Evolutionary conservation across 2,329 filamentous ascomycete genomes (phyloP).

Genomic region (Seiridium cupressi): DNA sequence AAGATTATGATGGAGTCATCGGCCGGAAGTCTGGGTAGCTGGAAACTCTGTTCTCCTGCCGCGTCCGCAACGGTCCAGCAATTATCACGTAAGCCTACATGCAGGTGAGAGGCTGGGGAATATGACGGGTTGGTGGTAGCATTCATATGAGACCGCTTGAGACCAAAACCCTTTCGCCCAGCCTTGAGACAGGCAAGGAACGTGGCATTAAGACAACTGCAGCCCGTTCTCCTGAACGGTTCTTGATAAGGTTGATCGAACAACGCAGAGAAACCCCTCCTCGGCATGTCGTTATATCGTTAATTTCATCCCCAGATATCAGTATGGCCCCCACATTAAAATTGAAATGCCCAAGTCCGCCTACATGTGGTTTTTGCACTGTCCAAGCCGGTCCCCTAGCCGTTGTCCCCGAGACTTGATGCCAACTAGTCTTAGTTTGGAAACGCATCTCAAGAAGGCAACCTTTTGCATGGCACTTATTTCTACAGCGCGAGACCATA

Average conservation of each 20-base stretch:
- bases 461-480: neutral
- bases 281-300: no score
- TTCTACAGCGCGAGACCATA: neutral
- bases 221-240: neutral
- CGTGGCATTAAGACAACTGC: neutral
- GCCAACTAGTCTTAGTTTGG: neutral
- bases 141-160: neutral
- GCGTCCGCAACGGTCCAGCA: neutral
- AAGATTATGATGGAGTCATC: neutral
- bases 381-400: neutral
- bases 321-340: neutral
- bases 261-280: no score
- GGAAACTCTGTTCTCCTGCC: neutral
- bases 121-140: neutral
- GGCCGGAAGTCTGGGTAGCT: neutral
- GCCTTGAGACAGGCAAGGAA: neutral
- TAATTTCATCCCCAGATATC: neutral
- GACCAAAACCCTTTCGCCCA: neutral
- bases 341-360: no score
- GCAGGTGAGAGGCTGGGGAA: neutral
- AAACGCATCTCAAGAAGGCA: neutral
- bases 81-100: constrained; percentile 1
- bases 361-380: neutral
- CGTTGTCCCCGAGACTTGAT: neutral
- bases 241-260: no score